Base-by-base conservation (phyloP, 2,329 filamentous ascomycete species). In the Zymoseptoria pseudotritici region DNA sequence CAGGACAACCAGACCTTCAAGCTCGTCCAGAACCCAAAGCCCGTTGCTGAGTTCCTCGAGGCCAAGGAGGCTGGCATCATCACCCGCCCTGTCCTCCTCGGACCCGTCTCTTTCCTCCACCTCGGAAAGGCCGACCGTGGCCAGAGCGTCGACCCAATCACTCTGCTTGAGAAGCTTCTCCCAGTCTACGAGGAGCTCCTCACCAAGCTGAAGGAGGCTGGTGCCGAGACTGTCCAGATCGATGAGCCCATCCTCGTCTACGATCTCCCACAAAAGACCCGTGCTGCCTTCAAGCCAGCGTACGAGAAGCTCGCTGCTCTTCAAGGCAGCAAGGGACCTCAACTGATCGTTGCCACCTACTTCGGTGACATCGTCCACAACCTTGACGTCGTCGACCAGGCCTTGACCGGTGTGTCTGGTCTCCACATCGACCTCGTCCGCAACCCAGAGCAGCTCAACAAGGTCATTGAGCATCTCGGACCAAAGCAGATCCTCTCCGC, bases 301-400 rank as follows among this genome's bases (percentile, higher is more conserved):
- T 99, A 99, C 74, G 89, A 96, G 84, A 92, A 91, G 82, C 83
- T 99, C 64, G 78, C 84, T 70, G 80, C 80, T 72, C 83, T 91
- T 61, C 70, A 72, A 56, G 90, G 89, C 74, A 83, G 82, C 80
- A 88, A 87, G 78, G 89, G 92, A 74, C 93, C 94, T 73, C 88
- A 93, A 77, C 79, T 97, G 61, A 85, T 94, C 72, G 84, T 99
- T 73, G 89, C 94, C 77, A 97, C 94, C 74, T 99, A 97, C 86
- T 99, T 99, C 75, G 94, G 94, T 82, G 94, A 99, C 79, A 91
- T 99, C 69, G 91, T 97, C 72, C 94, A 99, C 89, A 99, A 99
- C 87, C 86, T 97, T 70, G 91, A 97, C 73, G 86, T 91, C 69
- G 79, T 99, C 71, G 70, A 74, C 63, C 85, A 90, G 74, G 84